Evolutionary conservation across 495 filamentous ascomycete genomes (phyloP), one percentile per base, ranked within the genome.

Genomic region (Niebla homalea): DNA sequence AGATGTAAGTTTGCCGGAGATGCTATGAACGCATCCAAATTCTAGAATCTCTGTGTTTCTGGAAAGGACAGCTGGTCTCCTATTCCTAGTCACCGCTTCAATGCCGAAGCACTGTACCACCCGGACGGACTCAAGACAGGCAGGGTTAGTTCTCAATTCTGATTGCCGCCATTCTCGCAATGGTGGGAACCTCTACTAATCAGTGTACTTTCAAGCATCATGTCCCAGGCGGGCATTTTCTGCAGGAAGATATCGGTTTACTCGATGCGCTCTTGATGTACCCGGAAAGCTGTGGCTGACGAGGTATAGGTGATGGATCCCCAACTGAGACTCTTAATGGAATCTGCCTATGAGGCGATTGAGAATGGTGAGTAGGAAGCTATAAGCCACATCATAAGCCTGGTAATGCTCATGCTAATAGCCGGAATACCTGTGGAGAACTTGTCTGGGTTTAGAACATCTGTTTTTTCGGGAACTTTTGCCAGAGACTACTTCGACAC

Each of bases 301-400:
- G 3, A 32, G 29, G 6, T 11, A 0, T 11, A 68, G 35, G 77
- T 84, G 51, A 86, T 80, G 1, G 84, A 89, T 63, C 86, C 87
- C 0, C 79, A 83, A 73, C 85, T 88, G 56, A 73, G 87, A 26
- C 66, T 87, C 48, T 76, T 81, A 0, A 58, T 93, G 16, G 73
- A 77, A 11, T 84, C 80, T 2, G 78, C 80, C 0, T 88, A 88
- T 50, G 84, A 87, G 57, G 87, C 87, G 0, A 69, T 90, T 2
- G 84, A 90, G 59, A 80, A 81, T 73, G 69, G 29, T 32, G 2
- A 0, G 29, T 32, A 7, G 5, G 2, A 32, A 26, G 25, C 3
- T 7, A 7, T 26, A 7, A 26, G 25, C 25, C 25, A 26, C 7
- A 7, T 3, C 7, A 11, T 11, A 12, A 12, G 8, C 14, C 14